Percentiles rank a stretch among this genome's conserved stretches.
Conservation (phyloP, 345 rosid genomes). For the Microthlaspi erraticum region DNA sequence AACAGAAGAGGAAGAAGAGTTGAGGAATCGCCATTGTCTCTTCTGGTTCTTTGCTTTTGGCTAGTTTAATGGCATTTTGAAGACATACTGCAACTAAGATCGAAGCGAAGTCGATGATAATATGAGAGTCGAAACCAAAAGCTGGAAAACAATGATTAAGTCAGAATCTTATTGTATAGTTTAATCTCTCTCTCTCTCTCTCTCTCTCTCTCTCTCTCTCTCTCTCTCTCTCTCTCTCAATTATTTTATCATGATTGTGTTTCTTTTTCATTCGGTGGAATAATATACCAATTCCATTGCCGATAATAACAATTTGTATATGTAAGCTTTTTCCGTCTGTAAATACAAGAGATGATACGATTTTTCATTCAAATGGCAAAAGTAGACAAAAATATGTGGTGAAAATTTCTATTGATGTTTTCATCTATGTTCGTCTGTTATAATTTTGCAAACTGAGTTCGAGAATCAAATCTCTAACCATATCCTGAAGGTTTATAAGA, state of each 20-base stretch:
- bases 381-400: neutral
- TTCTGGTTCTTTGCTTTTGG: constrained; percentile 37
- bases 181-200: constrained; percentile 40
- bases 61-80: constrained; percentile 50
- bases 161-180: constrained; percentile 33
- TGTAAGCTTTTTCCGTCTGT: neutral
- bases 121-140: constrained; percentile 35
- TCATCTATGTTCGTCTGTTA: neutral
- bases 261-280: constrained; percentile 36
- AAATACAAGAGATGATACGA: constrained; percentile 6
- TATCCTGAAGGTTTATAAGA: neutral
- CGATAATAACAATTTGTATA: neutral
- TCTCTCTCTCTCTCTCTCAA: constrained; percentile 34
- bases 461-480: neutral
- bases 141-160: constrained; percentile 39
- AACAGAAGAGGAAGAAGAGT: constrained; percentile 53
- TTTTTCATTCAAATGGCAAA: neutral
- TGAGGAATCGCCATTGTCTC: constrained; percentile 47
- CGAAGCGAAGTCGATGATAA: constrained; percentile 37
- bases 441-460: neutral
- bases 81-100: constrained; percentile 46
- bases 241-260: constrained; percentile 38
- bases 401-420: neutral
- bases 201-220: constrained; percentile 40
- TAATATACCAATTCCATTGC: constrained; percentile 5